Evolutionary conservation across 768 basidiomycete genomes (phyloP).

Genomic region (Cystobasidium onofrii): DNA sequence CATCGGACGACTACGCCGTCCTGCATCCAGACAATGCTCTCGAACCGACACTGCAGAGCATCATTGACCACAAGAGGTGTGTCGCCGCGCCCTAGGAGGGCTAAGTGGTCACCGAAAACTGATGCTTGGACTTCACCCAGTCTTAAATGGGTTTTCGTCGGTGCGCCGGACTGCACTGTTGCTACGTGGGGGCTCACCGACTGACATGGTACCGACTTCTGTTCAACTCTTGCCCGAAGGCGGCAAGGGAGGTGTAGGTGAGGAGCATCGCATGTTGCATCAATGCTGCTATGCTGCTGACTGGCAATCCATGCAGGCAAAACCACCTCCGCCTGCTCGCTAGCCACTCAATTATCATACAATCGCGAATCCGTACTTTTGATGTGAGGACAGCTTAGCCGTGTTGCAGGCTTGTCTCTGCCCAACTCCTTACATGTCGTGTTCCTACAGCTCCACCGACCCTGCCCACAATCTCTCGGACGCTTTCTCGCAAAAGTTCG

Average conservation of each 20-base stretch:
- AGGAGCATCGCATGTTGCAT: constrained; percentile 44
- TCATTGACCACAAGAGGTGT: constrained; percentile 74
- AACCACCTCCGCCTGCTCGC: constrained; percentile 93
- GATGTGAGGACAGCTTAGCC: constrained; percentile 54
- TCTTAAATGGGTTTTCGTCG: constrained; percentile 98
- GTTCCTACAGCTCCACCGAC: constrained; percentile 63
- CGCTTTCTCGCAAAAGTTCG: constrained; percentile 97
- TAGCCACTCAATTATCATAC: constrained; percentile 90
- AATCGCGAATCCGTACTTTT: constrained; percentile 89
- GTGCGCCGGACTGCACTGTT: constrained; percentile 51
- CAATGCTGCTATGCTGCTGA: background rate
- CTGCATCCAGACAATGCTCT: constrained; percentile 54
- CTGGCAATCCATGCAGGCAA: constrained; percentile 57
- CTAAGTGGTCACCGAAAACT: background rate
- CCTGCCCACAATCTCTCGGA: constrained; percentile 99
- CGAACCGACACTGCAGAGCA: constrained; percentile 80
- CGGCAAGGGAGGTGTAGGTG: constrained; percentile 96
- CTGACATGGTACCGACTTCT: too few relatives aligned
- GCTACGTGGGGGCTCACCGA: background rate
- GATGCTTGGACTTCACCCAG: background rate
- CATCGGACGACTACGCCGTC: constrained; percentile 22
- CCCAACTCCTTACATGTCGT: background rate
- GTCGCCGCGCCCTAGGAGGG: background rate
- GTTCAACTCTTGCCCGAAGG: constrained; percentile 51
- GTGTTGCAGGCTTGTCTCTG: background rate